A percentile compares a stretch with the other conserved stretches of the same genome.
Evolutionary conservation across 1,284 basidiomycete species (phyloP).

Genomic region (Austropuccinia psidii): DNA sequence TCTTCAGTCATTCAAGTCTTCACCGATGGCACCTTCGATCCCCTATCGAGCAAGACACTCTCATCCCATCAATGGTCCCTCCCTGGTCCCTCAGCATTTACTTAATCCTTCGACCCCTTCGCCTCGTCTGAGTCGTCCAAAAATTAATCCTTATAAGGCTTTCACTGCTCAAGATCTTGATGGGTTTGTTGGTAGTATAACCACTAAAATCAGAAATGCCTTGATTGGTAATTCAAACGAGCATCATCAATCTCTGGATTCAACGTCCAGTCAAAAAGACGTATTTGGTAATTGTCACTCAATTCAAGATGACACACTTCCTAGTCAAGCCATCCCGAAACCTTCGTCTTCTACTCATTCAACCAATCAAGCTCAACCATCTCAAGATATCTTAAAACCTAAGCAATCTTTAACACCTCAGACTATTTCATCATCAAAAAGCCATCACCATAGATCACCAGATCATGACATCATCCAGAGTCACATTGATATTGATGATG

Average conservation of each 20-base stretch:
- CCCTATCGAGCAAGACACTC: conserved; percentile 24
- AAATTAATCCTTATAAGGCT: conserved; percentile 26
- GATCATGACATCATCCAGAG: no score
- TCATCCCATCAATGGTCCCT: conserved; percentile 32
- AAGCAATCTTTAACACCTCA: no score
- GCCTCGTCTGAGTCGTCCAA: conserved; percentile 22
- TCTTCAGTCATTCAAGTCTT: no score
- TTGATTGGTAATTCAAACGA: conserved; percentile 5
- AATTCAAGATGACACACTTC: background rate
- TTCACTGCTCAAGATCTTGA: conserved; percentile 32
- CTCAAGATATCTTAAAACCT: background rate
- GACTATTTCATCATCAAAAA: no score
- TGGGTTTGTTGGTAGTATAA: conserved; percentile 35
- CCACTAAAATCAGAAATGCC: conserved; percentile 16
- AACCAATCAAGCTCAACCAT: background rate
- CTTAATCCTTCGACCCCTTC: conserved; percentile 19
- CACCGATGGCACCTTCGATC: conserved; percentile 14
- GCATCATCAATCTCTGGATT: background rate
- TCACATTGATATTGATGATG: background rate
- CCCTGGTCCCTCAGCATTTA: conserved; percentile 36
- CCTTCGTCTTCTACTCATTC: background rate
- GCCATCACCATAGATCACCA: no score
- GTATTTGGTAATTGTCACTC: conserved; percentile 9
- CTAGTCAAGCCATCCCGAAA: no score
- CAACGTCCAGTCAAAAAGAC: background rate